Base-by-base conservation (phyloP, 306 rosid genomes). In the Elaeagnus macrophylla region DNA sequence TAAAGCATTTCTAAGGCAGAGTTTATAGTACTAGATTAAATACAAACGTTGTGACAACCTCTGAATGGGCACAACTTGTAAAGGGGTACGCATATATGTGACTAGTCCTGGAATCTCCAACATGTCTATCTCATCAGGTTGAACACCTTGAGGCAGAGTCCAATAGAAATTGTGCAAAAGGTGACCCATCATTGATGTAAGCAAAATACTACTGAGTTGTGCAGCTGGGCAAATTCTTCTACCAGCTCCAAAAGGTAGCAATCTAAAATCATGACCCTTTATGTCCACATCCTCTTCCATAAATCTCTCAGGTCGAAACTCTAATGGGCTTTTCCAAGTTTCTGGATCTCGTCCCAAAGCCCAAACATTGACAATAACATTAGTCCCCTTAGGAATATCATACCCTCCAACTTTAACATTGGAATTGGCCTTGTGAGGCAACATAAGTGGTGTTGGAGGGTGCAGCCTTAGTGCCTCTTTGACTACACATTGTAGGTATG, bases 401-500 rank as follows among this genome's bases (percentile, higher is more conserved):
- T 86, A 91, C 43, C 97, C 94, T 1, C 96, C 94, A 10, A 91
- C 53, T 62, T 84, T 86, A 44, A 91, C 94, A 58, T 71, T 8
- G 53, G 82, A 73, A 40, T 80, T 86, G 58, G 97, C 79, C 5
- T 72, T 71, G 69, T 90, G 97, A 4, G 97, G 97, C 37, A 90
- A 84, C 97, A 90, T 83, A 48, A 90, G 51, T 10, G 97, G 95
- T 10, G 97, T 86, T 48, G 97, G 95, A 7, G 97, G 97, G 78
- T 91, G 97, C 54, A 91, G 35, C 63, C 97, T 57, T 36, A 84
- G 0, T 0, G 94, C 85, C 51, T 91, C 97, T 66, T 91, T 91
- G 18, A 79, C 84, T 3, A 86, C 69, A 36, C 70, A 68, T 72
- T 91, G 97, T 11, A 86, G 75, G 72, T 84, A 91, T 5, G 86